Base-by-base conservation (phyloP, 352 stramenopile genomes). In the Pythium plurisporium region DNA sequence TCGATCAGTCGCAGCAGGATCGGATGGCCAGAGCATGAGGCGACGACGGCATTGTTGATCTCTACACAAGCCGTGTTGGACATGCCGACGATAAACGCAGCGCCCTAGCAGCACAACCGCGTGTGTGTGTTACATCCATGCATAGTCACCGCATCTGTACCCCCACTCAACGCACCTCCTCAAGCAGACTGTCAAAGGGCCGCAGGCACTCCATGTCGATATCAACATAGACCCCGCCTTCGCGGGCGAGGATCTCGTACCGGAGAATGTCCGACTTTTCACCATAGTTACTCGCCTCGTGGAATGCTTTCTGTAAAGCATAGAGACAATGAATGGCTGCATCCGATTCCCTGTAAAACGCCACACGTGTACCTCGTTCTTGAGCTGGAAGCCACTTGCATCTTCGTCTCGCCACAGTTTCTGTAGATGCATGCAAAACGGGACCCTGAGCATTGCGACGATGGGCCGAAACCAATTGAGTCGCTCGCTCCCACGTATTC, bases 41-140 rank as follows among this genome's bases (percentile, higher is more conserved):
- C 71, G 20, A 91, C 58, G n/a, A 90, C 58, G 10, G 68, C 82
- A 49, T 90, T 91, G 69, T 86, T 91, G 29, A 90, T 67, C 78
- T 91, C 79, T 8, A 91, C 63, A 27, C 74, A 79, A 41, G 65
- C 69, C 2, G 74, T 82, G 67, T 90, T 91, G 22, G 81, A 85
- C 12, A 91, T 65, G 14, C 81, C 81, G 9, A 70, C 66, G 23
- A 76, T 59, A 51, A 91, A 87, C 7, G 74, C 47, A 38, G 76
- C 74, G n/a, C 25, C 17, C 72, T 76, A 26, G 5, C 26, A 17
- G 36, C n/a, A n/a, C n/a, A n/a, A n/a, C n/a, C n/a, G n/a, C n/a
- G n/a, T n/a, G n/a, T n/a, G n/a, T n/a, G n/a, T n/a, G n/a, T n/a
- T n/a, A n/a, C n/a, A n/a, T n/a, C n/a, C n/a, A n/a, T n/a, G n/a